phyloP scores from a whole-genome alignment of 345 rosid genomes.

The Brassica nigra region DNA sequence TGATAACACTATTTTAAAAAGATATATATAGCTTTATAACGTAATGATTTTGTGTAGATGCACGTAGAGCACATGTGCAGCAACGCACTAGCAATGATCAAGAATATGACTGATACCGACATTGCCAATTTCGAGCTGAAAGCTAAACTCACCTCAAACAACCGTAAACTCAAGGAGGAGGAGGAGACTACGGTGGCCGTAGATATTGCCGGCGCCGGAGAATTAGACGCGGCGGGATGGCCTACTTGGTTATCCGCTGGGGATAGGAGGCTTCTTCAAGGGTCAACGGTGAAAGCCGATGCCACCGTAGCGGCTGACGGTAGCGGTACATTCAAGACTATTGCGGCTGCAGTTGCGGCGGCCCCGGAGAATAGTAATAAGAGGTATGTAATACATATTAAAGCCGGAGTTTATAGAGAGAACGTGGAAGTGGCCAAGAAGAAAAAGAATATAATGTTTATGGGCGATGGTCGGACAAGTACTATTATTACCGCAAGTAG shows the following conservation, averaged over 20 bases:
- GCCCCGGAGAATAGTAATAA: constrained; percentile 64
- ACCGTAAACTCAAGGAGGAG: constrained; percentile 54
- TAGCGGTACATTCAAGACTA: constrained; percentile 64
- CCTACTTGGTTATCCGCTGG: constrained; percentile 81
- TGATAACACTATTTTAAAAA: neutral
- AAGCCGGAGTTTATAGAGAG: constrained; percentile 80
- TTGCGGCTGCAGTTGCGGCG: constrained; percentile 68
- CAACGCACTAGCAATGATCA: constrained; percentile 64
- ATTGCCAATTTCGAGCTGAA: constrained; percentile 46
- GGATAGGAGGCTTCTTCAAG: constrained; percentile 73
- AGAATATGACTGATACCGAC: constrained; percentile 67
- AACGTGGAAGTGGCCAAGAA: constrained; percentile 70
- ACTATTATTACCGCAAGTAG: constrained; percentile 76
- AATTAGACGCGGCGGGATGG: constrained; percentile 48
- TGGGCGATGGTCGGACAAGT: constrained; percentile 74
- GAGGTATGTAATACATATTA: constrained; percentile 69
- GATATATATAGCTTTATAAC: constrained; percentile 7
- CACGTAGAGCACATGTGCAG: constrained; percentile 66
- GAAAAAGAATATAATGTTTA: constrained; percentile 74
- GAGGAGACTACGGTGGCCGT: constrained; percentile 26
- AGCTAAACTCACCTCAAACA: constrained; percentile 16
- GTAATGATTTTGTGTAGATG: constrained; percentile 27
- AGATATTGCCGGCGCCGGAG: constrained; percentile 26
- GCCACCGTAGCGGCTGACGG: constrained; percentile 87
- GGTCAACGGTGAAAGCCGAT: constrained; percentile 54